Percentiles rank a stretch among this genome's conserved stretches.
Conservation (phyloP, 2,329 filamentous ascomycete genomes). For the Monilinia fructigena region DNA sequence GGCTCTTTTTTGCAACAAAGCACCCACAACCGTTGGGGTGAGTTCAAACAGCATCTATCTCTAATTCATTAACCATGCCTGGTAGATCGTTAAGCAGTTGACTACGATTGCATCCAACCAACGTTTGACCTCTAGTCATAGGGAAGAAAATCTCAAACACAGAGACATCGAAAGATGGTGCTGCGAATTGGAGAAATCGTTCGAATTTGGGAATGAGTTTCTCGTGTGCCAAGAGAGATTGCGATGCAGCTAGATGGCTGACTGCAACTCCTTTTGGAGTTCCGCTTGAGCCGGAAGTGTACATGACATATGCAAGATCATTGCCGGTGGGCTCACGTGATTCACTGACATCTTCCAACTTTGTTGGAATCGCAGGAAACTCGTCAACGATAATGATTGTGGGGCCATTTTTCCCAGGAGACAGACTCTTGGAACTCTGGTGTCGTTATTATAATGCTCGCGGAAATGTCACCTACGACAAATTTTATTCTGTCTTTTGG, state of each 20-base stretch:
- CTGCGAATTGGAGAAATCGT: constrained; percentile 87
- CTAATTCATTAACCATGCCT: constrained; percentile 59
- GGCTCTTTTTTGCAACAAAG: constrained; percentile 65
- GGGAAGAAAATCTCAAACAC: constrained; percentile 96
- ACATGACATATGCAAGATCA: constrained; percentile 81
- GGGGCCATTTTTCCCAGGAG: constrained; percentile 41
- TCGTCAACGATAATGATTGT: constrained; percentile 45
- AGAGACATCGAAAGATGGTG: constrained; percentile 90
- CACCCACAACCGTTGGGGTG: constrained; percentile 82
- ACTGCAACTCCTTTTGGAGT: constrained; percentile 84
- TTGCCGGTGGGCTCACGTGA: constrained; percentile 26
- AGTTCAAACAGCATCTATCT: constrained; percentile 81
- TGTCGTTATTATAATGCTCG: constrained; percentile 66
- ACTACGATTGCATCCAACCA: constrained; percentile 68
- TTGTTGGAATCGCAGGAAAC: constrained; percentile 30
- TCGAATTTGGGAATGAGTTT: constrained; percentile 71
- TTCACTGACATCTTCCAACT: background rate
- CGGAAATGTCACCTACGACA: constrained; percentile 74
- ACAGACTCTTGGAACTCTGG: constrained; percentile 46
- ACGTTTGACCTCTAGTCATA: constrained; percentile 67
- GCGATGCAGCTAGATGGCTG: constrained; percentile 75
- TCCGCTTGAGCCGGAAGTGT: constrained; percentile 88
- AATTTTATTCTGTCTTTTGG: constrained; percentile 76
- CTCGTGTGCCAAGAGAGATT: constrained; percentile 80
- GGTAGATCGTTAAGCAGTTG: constrained; percentile 75